Conservation (phyloP, 192 early-diverging fungal species). For the Coemansia sp. region DNA sequence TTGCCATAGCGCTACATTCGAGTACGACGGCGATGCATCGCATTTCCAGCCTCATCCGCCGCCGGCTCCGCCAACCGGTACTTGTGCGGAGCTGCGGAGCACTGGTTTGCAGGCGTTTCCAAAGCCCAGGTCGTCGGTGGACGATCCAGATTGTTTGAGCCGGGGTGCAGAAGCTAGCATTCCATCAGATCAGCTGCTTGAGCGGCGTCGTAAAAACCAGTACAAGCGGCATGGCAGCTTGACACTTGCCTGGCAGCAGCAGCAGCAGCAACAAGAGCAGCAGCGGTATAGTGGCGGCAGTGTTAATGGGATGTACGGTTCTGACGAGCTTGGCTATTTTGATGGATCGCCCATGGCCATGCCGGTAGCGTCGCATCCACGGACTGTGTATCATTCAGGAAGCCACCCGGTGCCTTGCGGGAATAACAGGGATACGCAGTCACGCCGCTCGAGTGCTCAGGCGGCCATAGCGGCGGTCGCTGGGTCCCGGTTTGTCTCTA, state of each 20-base stretch:
- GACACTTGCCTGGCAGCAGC: conserved; percentile 32
- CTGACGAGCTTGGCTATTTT: background rate
- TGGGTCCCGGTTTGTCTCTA: conserved; percentile 1
- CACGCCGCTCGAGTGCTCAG: conserved; percentile 1
- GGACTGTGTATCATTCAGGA: conserved; percentile 1
- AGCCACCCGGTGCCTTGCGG: background rate
- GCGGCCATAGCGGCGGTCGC: conserved; percentile 1
- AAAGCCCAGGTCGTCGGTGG: conserved; percentile 18
- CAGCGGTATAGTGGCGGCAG: conserved; percentile 7
- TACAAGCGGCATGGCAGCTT: conserved; percentile 46
- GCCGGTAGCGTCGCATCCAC: conserved; percentile 6
- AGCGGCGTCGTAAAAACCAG: conserved; percentile 34
- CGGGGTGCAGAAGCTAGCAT: background rate
- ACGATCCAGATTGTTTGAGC: background rate
- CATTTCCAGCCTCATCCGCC: conserved; percentile 1
- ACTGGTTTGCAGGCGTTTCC: conserved; percentile 22
- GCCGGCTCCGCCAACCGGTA: background rate
- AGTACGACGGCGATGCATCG: background rate
- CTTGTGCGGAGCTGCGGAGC: background rate
- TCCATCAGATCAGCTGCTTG: conserved; percentile 17
- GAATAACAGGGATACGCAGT: background rate
- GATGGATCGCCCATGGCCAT: conserved; percentile 20
- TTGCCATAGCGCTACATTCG: background rate
- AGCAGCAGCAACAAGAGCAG: conserved; percentile 7
- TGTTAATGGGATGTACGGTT: background rate